Evolutionary conservation across 192 early-diverging fungal genomes (phyloP).

Genomic region (Gonapodya prolifera): DNA sequence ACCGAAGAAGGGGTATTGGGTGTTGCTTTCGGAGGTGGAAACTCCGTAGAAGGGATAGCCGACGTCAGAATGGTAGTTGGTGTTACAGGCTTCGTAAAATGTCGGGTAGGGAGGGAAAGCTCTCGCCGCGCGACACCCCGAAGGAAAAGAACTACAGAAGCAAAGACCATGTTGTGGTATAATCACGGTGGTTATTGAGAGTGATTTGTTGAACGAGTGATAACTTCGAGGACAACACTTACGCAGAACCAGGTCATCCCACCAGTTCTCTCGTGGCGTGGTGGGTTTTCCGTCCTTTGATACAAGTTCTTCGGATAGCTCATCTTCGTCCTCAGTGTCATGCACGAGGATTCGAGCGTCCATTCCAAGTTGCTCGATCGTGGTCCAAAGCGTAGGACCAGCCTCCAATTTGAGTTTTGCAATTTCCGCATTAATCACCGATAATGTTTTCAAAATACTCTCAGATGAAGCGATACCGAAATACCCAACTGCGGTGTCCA

Average conservation of each 20-base stretch:
- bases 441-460: constrained; percentile 24
- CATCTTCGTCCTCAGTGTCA: neutral
- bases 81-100: neutral
- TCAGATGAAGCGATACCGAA: constrained; percentile 55
- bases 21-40: neutral
- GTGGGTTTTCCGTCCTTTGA: neutral
- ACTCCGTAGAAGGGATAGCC: neutral
- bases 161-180: too few species aligned
- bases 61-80: neutral
- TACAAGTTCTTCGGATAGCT: neutral
- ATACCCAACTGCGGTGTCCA: neutral
- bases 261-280: neutral
- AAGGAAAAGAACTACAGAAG: constrained; percentile 25
- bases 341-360: neutral
- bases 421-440: constrained; percentile 30
- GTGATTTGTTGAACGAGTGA: too few species aligned
- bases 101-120: constrained; percentile 10
- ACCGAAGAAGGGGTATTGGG: neutral
- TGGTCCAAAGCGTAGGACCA: neutral
- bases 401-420: constrained; percentile 17
- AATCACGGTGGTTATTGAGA: too few species aligned
- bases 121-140: constrained; percentile 53
- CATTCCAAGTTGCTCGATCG: neutral
- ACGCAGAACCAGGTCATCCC: neutral
- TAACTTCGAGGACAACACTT: too few species aligned